Conservation (phyloP, 169 alveolate genomes). For the Eimeria zaria region DNA sequence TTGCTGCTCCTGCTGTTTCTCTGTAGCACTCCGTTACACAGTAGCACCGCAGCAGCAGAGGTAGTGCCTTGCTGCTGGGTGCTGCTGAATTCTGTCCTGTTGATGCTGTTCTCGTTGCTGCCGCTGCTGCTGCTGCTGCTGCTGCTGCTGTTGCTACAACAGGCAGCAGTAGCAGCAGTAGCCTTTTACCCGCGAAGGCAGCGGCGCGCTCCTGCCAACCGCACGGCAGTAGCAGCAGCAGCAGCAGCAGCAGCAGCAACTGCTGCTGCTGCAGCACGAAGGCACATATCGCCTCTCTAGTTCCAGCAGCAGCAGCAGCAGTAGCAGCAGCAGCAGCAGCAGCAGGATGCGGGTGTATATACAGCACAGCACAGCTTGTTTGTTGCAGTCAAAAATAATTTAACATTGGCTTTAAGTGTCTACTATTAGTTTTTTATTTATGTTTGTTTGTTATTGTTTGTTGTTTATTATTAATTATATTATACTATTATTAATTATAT, state of each 20-base stretch:
- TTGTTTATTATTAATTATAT: too few relatives aligned
- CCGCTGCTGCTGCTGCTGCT: conserved; percentile 27
- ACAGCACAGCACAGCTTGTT: not conserved
- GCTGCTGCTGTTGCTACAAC: not conserved
- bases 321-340: not conserved
- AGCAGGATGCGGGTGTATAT: not conserved
- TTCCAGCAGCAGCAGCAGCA: not conserved
- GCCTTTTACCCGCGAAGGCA: not conserved
- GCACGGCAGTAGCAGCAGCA: not conserved
- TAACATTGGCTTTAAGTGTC: not conserved
- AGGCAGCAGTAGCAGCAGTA: conserved; percentile 1
- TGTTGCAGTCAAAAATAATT: too few relatives aligned
- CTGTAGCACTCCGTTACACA: too few relatives aligned
- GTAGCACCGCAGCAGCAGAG: not conserved
- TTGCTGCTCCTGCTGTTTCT: not conserved
- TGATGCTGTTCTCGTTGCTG: not conserved
- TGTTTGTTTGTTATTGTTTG: too few relatives aligned
- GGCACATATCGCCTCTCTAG: not conserved
- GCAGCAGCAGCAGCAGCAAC: conserved; percentile 6
- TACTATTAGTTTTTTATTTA: too few relatives aligned
- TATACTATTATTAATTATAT: too few relatives aligned
- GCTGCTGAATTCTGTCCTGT: not conserved
- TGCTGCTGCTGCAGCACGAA: not conserved
- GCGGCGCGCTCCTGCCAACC: not conserved
- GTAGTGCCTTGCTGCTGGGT: not conserved